Evolutionary conservation across 2,329 filamentous ascomycete genomes (phyloP).

Genomic region (Cryphonectria japonica): DNA sequence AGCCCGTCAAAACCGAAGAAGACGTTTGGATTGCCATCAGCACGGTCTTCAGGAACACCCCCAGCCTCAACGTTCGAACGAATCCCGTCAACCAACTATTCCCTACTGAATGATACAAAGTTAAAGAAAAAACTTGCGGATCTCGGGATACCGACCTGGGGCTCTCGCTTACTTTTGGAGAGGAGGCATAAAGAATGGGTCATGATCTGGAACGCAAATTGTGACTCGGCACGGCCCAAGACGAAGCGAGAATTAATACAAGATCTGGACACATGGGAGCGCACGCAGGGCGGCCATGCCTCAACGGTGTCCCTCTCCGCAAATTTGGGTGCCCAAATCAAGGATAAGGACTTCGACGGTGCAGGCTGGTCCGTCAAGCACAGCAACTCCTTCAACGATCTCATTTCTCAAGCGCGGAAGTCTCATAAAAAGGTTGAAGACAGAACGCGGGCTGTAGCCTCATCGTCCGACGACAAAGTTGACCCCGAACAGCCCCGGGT

Average conservation of each 20-base stretch:
- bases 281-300: slow-evolving; percentile 71
- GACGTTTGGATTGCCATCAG: slow-evolving; percentile 11
- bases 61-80: slow-evolving; percentile 57
- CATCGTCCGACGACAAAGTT: not conserved
- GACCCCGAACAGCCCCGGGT: not conserved
- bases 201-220: slow-evolving; percentile 96
- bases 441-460: not conserved
- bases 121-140: slow-evolving; percentile 82
- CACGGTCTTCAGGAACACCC: slow-evolving; percentile 24
- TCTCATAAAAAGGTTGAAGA: slow-evolving; percentile 38
- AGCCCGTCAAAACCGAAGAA: slow-evolving; percentile 34
- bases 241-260: slow-evolving; percentile 71
- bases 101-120: slow-evolving; percentile 76
- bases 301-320: slow-evolving; percentile 43
- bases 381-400: slow-evolving; percentile 72
- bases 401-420: slow-evolving; percentile 76
- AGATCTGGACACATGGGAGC: slow-evolving; percentile 86
- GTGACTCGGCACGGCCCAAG: slow-evolving; percentile 77
- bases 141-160: slow-evolving; percentile 74
- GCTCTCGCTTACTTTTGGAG: slow-evolving; percentile 71
- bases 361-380: slow-evolving; percentile 75
- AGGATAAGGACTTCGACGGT: slow-evolving; percentile 87
- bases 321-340: slow-evolving; percentile 58
- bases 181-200: slow-evolving; percentile 89
- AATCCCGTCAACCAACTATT: slow-evolving; percentile 82